Conservation (phyloP, 352 stramenopile genomes). For the Phytophthora sansomeana region DNA sequence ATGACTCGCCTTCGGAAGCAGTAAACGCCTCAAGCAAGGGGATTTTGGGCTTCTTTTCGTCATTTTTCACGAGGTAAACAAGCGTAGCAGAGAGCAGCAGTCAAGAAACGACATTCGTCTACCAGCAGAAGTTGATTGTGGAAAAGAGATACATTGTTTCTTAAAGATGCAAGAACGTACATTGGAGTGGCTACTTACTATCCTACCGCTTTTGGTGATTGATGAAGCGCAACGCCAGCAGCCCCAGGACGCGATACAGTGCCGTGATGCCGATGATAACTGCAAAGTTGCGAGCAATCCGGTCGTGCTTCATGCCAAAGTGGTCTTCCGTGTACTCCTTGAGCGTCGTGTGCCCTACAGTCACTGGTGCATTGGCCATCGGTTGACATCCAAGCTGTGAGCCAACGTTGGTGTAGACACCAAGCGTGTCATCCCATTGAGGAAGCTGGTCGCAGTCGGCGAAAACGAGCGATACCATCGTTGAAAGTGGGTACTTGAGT, state of each 20-base stretch:
- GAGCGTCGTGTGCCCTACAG: conserved; percentile 24
- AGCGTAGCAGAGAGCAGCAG: background rate
- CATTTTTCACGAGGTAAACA: conserved; percentile 2
- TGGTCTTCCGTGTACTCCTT: conserved; percentile 33
- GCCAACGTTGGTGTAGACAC: conserved; percentile 20
- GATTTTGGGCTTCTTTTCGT: background rate
- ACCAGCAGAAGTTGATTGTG: background rate
- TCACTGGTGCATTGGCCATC: conserved; percentile 30
- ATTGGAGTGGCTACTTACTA: too few relatives aligned
- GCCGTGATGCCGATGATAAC: conserved; percentile 31
- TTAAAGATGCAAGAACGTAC: background rate
- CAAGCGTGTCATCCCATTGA: conserved; percentile 21
- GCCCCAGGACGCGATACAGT: conserved; percentile 40
- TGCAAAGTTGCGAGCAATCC: conserved; percentile 41
- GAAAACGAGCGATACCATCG: conserved; percentile 43
- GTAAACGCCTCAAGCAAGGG: background rate
- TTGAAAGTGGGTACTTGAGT: conserved; percentile 23
- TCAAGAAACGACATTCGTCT: too few relatives aligned
- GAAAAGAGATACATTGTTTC: background rate
- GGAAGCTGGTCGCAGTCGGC: conserved; percentile 35
- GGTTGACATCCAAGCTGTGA: conserved; percentile 37
- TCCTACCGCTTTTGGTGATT: conserved; percentile 47
- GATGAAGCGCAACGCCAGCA: conserved; percentile 31
- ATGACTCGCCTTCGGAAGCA: background rate
- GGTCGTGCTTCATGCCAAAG: conserved; percentile 29